A percentile compares a stretch with the other conserved stretches of the same genome.
These are phyloP conservation scores for Suillus lakei DNA, from an alignment of 768 basidiomycete genomes.

Conservation along the genomic window DNA sequence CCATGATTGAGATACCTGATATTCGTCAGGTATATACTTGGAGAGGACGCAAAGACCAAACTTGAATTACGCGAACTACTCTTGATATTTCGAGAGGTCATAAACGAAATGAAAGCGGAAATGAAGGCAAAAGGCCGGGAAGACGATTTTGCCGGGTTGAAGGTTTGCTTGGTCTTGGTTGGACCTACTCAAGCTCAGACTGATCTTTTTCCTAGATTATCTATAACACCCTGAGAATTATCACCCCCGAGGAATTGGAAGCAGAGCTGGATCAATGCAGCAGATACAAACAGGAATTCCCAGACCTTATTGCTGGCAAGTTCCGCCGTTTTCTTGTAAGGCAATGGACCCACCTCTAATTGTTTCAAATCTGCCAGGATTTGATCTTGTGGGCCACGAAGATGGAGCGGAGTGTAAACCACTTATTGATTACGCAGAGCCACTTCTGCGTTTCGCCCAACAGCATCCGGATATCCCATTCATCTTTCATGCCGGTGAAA, in stretches of 20 bases:
- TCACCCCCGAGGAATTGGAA: slow-evolving; percentile 44
- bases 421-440: slow-evolving; percentile 42
- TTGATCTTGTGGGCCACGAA: slow-evolving; percentile 55
- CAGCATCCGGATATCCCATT: slow-evolving; percentile 47
- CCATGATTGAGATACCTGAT: background rate
- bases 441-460: slow-evolving; percentile 41
- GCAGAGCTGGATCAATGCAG: slow-evolving; percentile 49
- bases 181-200: background rate
- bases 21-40: slow-evolving; percentile 42
- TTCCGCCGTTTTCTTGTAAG: background rate
- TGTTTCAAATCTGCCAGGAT: slow-evolving; percentile 34
- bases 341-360: background rate
- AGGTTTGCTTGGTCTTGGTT: slow-evolving; percentile 27
- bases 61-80: slow-evolving; percentile 45
- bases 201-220: slow-evolving; percentile 39
- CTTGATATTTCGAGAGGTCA: slow-evolving; percentile 36
- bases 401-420: slow-evolving; percentile 37
- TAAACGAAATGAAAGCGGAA: slow-evolving; percentile 40
- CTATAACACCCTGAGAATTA: slow-evolving; percentile 43
- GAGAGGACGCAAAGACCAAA: slow-evolving; percentile 40
- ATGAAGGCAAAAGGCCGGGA: slow-evolving; percentile 39
- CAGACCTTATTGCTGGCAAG: slow-evolving; percentile 48
- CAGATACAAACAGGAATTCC: slow-evolving; percentile 48
- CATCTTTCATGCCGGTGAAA: slow-evolving; percentile 55
- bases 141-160: slow-evolving; percentile 47